Conservation (phyloP, 2,329 filamentous ascomycete species). For the Venturia oleaginea region DNA sequence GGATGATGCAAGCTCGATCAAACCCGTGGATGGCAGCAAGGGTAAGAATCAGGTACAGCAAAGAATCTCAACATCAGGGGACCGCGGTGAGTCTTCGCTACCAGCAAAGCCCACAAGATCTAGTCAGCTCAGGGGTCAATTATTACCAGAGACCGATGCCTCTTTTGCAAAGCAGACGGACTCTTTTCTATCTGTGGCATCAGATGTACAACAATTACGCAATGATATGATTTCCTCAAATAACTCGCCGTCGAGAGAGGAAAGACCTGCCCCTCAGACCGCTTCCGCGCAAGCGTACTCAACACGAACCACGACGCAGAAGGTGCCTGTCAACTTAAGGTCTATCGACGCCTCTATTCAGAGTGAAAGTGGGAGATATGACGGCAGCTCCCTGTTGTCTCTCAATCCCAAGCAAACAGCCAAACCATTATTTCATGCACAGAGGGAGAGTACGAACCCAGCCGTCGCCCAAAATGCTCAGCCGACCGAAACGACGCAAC, state of each 20-base stretch:
- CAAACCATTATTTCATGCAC: neutral
- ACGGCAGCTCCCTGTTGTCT: neutral
- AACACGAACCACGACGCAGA: neutral
- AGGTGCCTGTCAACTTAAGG: slow-evolving; percentile 3
- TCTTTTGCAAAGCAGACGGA: neutral
- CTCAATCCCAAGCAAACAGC: neutral
- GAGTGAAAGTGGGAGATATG: neutral
- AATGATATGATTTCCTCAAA: neutral
- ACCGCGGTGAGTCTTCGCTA: neutral
- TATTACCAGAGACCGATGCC: neutral
- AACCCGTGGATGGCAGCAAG: neutral
- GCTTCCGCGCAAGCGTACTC: neutral
- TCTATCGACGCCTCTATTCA: slow-evolving; percentile 7
- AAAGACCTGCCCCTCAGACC: neutral
- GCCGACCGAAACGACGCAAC: neutral
- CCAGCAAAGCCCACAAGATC: neutral
- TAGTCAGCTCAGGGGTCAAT: neutral
- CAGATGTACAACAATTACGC: slow-evolving; percentile 11
- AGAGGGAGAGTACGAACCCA: neutral
- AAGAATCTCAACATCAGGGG: too few relatives aligned
- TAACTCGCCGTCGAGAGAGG: neutral
- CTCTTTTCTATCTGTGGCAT: slow-evolving; percentile 1
- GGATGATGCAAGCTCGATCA: neutral
- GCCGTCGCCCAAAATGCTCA: neutral
- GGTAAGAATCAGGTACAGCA: neutral